Conservation (phyloP, 1,284 basidiomycete genomes). For the Fomitopsis betulina region DNA sequence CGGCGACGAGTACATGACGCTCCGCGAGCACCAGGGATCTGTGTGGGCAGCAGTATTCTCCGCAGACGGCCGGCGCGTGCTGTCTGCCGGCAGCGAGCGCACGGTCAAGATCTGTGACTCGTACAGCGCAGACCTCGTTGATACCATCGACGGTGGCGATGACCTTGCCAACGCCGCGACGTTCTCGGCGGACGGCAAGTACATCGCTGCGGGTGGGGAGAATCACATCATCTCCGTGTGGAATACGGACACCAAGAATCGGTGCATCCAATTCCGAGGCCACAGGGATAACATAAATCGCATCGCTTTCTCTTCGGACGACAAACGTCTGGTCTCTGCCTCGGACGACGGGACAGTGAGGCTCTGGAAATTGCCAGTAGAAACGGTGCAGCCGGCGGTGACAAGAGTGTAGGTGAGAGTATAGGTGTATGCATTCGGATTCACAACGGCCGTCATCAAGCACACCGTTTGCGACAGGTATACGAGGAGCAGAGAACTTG, state of each 20-base stretch:
- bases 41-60: conserved; percentile 18
- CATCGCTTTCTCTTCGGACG: conserved; percentile 14
- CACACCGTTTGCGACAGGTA: not conserved
- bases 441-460: too few relatives aligned
- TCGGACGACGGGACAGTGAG: conserved; percentile 15
- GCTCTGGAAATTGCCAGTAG: conserved; percentile 11
- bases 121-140: conserved; percentile 9
- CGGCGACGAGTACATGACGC: conserved; percentile 2
- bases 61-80: conserved; percentile 18
- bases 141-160: conserved; percentile 12
- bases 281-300: conserved; percentile 14
- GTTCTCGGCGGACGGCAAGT: conserved; percentile 20
- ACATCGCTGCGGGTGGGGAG: conserved; percentile 12
- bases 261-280: conserved; percentile 7
- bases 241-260: conserved; percentile 10
- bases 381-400: not conserved
- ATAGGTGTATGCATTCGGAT: not conserved
- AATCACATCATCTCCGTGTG: conserved; percentile 23
- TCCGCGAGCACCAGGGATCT: conserved; percentile 7
- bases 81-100: conserved; percentile 17
- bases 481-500: not conserved
- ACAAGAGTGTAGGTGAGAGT: not conserved
- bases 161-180: conserved; percentile 13
- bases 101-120: conserved; percentile 13
- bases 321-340: conserved; percentile 10